Evolutionary conservation across 2,329 filamentous ascomycete genomes (phyloP), one percentile per base, ranked within the genome.

Genomic region (Pseudogymnoascus sp.): DNA sequence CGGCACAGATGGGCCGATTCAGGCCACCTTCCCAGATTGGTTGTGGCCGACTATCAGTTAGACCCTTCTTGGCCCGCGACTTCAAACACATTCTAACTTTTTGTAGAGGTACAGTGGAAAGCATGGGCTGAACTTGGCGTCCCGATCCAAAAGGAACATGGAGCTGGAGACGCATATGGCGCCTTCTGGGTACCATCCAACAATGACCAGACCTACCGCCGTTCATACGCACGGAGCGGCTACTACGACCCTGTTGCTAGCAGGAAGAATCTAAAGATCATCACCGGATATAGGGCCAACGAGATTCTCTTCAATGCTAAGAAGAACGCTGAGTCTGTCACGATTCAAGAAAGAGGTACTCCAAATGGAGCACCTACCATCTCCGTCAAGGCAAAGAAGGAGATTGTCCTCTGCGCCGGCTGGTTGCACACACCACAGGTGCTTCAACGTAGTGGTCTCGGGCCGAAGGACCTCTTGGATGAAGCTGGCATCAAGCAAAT

Each of bases 171-270:
- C 21, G 70, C 72, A n/a, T 71, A 72, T 31, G 75, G 76, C 3
- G 73, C 72, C 10, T 75, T 74, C 56, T 76, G 75, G 64, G 66
- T 76, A 6, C 74, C 76, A 69, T 21, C 72, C 66, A 61, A 72
- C 74, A 65, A 56, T 2, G 50, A 56, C 14, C 50, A 56, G 29
- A 56, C 29, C 10, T 56, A 56, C 16, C 74, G 74, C 37, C 74
- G 78, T 31, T 76, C 74, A 4, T 76, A 77, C 66, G 74, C 78
- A n/a, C 68, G 74, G 11, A 67, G 66, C n/a, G 73, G 73, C 4
- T 77, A 79, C 63, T 75, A 73, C 61, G 74, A 77, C 61, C 70
- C 72, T 8, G 68, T 72, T 11, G 67, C 67, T 3, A 53, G 60
- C 6, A 67, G 77, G 10, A 65, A 70, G 10, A 67, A 67, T 40